Conservation (phyloP, 2,329 filamentous ascomycete genomes). For the Tolypocladium paradoxum region DNA sequence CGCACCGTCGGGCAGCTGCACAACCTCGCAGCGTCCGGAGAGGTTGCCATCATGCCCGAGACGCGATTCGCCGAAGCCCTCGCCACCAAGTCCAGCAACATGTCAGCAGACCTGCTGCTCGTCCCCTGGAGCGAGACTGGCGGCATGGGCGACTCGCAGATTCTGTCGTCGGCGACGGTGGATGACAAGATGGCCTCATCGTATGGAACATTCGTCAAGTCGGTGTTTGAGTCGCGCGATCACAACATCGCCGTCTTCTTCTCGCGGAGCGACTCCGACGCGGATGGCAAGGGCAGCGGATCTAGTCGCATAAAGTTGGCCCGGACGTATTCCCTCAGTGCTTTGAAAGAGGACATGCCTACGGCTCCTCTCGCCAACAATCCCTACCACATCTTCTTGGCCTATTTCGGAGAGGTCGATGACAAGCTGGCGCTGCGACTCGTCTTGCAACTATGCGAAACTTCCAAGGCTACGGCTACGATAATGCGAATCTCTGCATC, state of each 20-base stretch:
- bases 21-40: slow-evolving; percentile 72
- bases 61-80: slow-evolving; percentile 71
- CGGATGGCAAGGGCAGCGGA: slow-evolving; percentile 19
- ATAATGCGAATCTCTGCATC: slow-evolving; percentile 37
- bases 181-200: slow-evolving; percentile 28
- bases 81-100: slow-evolving; percentile 56
- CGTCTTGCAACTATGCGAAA: slow-evolving; percentile 74
- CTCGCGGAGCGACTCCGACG: slow-evolving; percentile 42
- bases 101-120: slow-evolving; percentile 62
- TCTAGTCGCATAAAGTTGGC: slow-evolving; percentile 27
- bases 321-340: slow-evolving; percentile 48
- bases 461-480: slow-evolving; percentile 66
- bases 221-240: slow-evolving; percentile 51
- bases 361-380: slow-evolving; percentile 52
- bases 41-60: slow-evolving; percentile 69
- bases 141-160: slow-evolving; percentile 50
- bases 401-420: slow-evolving; percentile 77
- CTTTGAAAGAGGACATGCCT: slow-evolving; percentile 41
- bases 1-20: slow-evolving; percentile 77
- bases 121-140: slow-evolving; percentile 87
- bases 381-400: slow-evolving; percentile 75
- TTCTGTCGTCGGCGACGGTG: slow-evolving; percentile 16
- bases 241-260: slow-evolving; percentile 75
- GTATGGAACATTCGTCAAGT: slow-evolving; percentile 66
- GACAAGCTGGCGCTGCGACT: slow-evolving; percentile 71